These are phyloP conservation scores for Boechera stricta DNA, from an alignment of 345 rosid genomes.

Conservation along the genomic window DNA sequence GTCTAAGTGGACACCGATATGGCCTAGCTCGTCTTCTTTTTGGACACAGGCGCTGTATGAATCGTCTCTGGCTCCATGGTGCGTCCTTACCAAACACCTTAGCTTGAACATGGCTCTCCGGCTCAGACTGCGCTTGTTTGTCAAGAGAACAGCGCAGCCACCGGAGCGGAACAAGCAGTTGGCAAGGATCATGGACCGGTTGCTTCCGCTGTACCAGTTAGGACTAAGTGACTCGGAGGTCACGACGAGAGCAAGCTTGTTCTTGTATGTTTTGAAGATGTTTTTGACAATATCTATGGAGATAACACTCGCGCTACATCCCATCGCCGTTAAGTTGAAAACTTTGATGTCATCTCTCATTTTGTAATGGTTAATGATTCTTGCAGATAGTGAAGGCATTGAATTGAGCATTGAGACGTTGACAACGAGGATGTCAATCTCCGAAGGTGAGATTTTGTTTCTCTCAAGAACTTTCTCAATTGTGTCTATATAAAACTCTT, in stretches of 20 bases:
- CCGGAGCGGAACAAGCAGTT: constrained; percentile 77
- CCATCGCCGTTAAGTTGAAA: constrained; percentile 78
- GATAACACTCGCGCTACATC: constrained; percentile 67
- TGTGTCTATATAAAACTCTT: constrained; percentile 57
- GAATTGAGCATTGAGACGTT: constrained; percentile 63
- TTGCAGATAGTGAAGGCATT: constrained; percentile 63
- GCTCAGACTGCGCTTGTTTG: constrained; percentile 54
- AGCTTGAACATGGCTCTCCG: constrained; percentile 58
- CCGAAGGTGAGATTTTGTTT: constrained; percentile 55
- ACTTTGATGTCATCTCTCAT: constrained; percentile 67
- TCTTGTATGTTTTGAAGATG: constrained; percentile 56
- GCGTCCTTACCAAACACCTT: constrained; percentile 57
- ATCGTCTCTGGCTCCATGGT: constrained; percentile 65
- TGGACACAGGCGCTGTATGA: constrained; percentile 66
- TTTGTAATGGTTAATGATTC: constrained; percentile 68
- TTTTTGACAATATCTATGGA: constrained; percentile 61
- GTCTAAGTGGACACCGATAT: constrained; percentile 58
- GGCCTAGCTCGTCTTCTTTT: constrained; percentile 61
- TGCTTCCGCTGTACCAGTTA: constrained; percentile 72
- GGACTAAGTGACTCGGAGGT: constrained; percentile 73
- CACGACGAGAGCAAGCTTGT: constrained; percentile 62
- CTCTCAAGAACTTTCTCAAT: constrained; percentile 57
- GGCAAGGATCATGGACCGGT: constrained; percentile 76
- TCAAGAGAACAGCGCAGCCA: constrained; percentile 71
- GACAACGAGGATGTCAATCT: constrained; percentile 67